Base-by-base conservation (phyloP, 768 basidiomycete species). In the Saitozyma sp. region DNA sequence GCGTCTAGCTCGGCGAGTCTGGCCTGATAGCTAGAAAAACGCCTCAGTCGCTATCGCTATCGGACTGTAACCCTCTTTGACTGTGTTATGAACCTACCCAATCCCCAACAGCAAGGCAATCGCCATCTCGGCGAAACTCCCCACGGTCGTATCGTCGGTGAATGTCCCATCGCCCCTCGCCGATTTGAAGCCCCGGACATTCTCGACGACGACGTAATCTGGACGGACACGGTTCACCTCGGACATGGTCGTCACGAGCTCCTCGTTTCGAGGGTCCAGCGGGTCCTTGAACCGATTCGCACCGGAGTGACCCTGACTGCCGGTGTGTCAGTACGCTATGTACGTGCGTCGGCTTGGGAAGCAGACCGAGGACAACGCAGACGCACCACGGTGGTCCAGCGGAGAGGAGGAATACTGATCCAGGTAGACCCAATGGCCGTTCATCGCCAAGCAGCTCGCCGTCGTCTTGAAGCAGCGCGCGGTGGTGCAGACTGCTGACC, bases 251-350 rank as follows among this genome's bases (percentile, higher is more conserved):
- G 50, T 40, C 48, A 61, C 65, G 3, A 73, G 50, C 54, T 73
- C 66, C n/a, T 59, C 51, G 51, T 67, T 68, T 29, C 71, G 42
- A 3, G 52, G n/a, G 46, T 70, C 69, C 8, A 38, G 39, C 9
- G 39, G 42, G n/a, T 45, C 49, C 5, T 55, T 20, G 52, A 58
- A 61, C 6, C 37, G 49, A 55, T 70, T 73, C 0, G 66, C 69
- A 1, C 62, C 49, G 17, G 71, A 70, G 40, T 73, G 71, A 4
- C 69, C 66, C 61, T 73, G 71, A 60, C 70, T 71, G 54, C 10
- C 11, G 20, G 37, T 2, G 5, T 29, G 29, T 29, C 29, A 29
- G 29, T n/a, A n/a, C n/a, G n/a, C n/a, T n/a, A n/a, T n/a, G n/a
- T n/a, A n/a, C n/a, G n/a, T n/a, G n/a, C n/a, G n/a, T n/a, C n/a